A percentile compares a stretch with the other conserved stretches of the same genome.
Conservation (phyloP, 306 rosid species). For the Fragaria ananassa region DNA sequence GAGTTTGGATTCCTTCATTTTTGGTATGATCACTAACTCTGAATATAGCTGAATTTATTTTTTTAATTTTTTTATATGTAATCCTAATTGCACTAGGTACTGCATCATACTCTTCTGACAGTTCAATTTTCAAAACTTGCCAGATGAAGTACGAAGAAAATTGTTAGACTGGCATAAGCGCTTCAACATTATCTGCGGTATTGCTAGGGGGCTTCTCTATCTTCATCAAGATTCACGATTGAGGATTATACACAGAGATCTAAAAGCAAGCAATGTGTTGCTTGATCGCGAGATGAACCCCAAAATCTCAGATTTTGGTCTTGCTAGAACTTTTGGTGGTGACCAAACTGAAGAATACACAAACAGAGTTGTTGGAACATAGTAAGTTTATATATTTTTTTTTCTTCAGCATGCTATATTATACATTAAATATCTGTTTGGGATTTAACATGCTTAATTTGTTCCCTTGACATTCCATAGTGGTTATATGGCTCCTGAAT, state of each 20-base stretch:
- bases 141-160: constrained; percentile 16
- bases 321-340: constrained; percentile 50
- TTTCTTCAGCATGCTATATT: background rate
- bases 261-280: constrained; percentile 56
- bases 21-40: constrained; percentile 36
- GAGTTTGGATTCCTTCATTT: constrained; percentile 61
- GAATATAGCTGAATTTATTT: too few relatives aligned
- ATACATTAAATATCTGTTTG: background rate
- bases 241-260: constrained; percentile 56
- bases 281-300: constrained; percentile 45
- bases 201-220: constrained; percentile 56
- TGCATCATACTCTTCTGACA: background rate
- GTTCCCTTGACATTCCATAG: constrained; percentile 1
- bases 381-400: constrained; percentile 39
- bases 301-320: constrained; percentile 64
- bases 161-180: constrained; percentile 51
- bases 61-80: too few relatives aligned
- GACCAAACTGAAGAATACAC: constrained; percentile 55
- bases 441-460: background rate
- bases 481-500: constrained; percentile 39
- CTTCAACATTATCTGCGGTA: constrained; percentile 45
- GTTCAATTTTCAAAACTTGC: background rate
- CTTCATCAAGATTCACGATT: constrained; percentile 61
- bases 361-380: constrained; percentile 59
- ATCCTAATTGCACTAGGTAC: background rate